Evolutionary conservation across 2,329 filamentous ascomycete species (phyloP).

Genomic region (Boeremia lycopersici): DNA sequence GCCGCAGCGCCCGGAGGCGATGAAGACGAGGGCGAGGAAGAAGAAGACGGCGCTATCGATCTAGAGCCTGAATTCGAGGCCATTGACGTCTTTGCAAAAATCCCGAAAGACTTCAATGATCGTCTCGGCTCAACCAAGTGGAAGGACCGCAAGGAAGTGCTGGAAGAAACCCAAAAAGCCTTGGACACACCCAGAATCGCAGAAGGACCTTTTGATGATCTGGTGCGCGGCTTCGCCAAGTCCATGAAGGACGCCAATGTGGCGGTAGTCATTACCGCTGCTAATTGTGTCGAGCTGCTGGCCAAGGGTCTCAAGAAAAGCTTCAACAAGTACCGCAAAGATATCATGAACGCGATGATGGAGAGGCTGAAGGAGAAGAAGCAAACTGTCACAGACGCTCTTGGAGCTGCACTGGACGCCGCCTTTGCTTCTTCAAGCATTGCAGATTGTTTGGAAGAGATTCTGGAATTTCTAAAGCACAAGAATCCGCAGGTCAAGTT

Average conservation of each 20-base stretch:
- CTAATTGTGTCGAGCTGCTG: slow-evolving; percentile 87
- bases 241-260: slow-evolving; percentile 99
- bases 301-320: slow-evolving; percentile 81
- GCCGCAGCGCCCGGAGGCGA: slow-evolving; percentile 63
- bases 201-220: slow-evolving; percentile 84
- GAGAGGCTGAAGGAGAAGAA: slow-evolving; percentile 99
- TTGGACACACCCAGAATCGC: slow-evolving; percentile 90
- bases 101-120: slow-evolving; percentile 83
- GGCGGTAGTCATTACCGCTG: slow-evolving; percentile 88
- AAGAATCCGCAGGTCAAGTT: slow-evolving; percentile 99
- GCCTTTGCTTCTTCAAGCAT: slow-evolving; percentile 71
- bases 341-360: slow-evolving; percentile 86
- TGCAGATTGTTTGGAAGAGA: slow-evolving; percentile 89
- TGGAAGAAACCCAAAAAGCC: slow-evolving; percentile 78
- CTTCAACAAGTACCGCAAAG: slow-evolving; percentile 80
- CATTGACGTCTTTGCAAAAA: slow-evolving; percentile 81
- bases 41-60: slow-evolving; percentile 75
- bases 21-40: slow-evolving; percentile 55
- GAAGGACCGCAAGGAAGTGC: slow-evolving; percentile 95
- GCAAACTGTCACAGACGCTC: slow-evolving; percentile 81
- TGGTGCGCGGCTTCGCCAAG: slow-evolving; percentile 84
- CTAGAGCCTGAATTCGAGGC: slow-evolving; percentile 70
- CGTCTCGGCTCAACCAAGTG: slow-evolving; percentile 89
- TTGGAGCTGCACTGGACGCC: slow-evolving; percentile 81
- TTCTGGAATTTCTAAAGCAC: slow-evolving; percentile 80